Base-by-base conservation (phyloP, 2,329 filamentous ascomycete genomes). In the Ophiostoma ulmi region DNA sequence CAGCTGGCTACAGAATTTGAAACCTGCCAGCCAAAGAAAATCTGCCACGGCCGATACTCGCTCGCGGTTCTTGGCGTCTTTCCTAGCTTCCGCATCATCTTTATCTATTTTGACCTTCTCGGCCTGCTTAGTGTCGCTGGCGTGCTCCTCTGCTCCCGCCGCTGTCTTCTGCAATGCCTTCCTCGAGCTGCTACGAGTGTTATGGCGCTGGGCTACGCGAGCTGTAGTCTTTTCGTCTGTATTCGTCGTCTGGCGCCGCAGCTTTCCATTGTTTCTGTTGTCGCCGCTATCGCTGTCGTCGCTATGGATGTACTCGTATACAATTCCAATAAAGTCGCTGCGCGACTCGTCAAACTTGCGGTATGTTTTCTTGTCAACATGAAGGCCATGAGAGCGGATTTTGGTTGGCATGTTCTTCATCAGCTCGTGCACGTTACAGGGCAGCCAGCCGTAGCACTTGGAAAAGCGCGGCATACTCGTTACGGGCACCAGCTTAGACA, bases 401-500 rank as follows among this genome's bases (percentile, higher is more conserved):
- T 3, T 35, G 4, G 20, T 44, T 14, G 70, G 70, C 70, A 71
- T 71, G 22, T 71, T 71, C 13, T 58, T 13, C n/a, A 66, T 66
- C 20, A 65, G 41, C 35, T 69, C 70, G 67, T 71, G 67, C 41
- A 71, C 67, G 35, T 71, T 69, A 61, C 58, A 71, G 35, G 58
- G 67, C 35, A 71, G 41, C 70, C 70, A 71, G 8, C 70, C 70
- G 44, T 69, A 69, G 70, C 70, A 71, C 67, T 66, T 3, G 7
- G 67, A 67, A 71, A 71, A 71, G 13, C 70, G 70, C 44, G 70
- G 67, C 70, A 71, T 71, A 22, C 58, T 71, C 61, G 58, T 61
- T 35, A 71, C 41, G 35, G 58, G 41, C 35, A 71, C 66, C 13
- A 64, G 14, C 1, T 17, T 38, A 14, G 69, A 26, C 65, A 20